Evolutionary conservation across 495 filamentous ascomycete genomes (phyloP), one percentile per base, ranked within the genome.

Genomic region (Xylaria nigripes): DNA sequence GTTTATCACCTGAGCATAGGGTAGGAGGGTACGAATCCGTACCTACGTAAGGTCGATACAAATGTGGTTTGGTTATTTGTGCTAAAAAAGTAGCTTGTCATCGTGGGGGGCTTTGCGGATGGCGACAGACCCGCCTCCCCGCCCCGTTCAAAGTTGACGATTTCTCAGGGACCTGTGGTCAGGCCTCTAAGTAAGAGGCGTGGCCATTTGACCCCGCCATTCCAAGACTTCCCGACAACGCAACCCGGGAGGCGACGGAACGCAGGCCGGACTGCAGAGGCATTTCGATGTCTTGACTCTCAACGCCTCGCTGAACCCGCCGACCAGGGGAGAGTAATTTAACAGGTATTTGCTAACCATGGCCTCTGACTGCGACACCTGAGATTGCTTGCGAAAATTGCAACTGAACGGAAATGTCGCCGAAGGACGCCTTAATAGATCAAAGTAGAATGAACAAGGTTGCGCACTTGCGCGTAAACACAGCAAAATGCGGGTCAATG

Each of bases 401-500:
- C 12, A 29, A n/a, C 23, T 8, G 44, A 24, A 16, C 46, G 25
- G 32, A 45, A 16, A 18, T 15, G 18, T 23, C 12, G 41, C 16
- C 16, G 15, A 46, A n/a, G 27, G 15, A 21, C n/a, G 21, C 10
- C 4, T 6, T 25, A 12, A 40, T 18, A 19, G 18, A 40, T 3
- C 5, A 12, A 40, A 18, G 18, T 16, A 18, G n/a, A 40, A 16
- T 25, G 9, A 24, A 24, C 25, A 54, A n/a, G 19, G 36, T 41
- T 45, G 46, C 46, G 53, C 53, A 19, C 27, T 55, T 50, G 44
- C 19, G 45, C 53, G 27, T 15, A 22, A 19, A 13, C 24, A 50
- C 19, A 34, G 68, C 53, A 71, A 68, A 56, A 62, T 63, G 46
- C 56, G 55, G 38, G 21, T 21, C 51, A 52, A 41, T 48, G 46